These are phyloP conservation scores for Dysphania ambrosioides DNA, from an alignment of 148 eudicot genomes.

Conservation along the genomic window DNA sequence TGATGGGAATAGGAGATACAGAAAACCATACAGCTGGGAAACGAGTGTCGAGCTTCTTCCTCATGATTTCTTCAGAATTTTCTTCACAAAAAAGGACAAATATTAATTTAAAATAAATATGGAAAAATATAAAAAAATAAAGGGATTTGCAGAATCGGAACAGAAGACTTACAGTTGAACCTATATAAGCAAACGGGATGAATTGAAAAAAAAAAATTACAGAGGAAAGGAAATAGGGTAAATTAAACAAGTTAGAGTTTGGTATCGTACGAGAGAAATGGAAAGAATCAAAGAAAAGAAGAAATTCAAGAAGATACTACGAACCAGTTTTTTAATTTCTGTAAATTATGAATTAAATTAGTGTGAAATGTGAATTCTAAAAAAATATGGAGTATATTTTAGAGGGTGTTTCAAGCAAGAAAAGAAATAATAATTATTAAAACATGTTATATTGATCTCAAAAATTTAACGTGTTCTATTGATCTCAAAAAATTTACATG, in stretches of 20 bases:
- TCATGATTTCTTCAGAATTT: slow-evolving; percentile 35
- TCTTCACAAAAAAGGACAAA: slow-evolving; percentile 9
- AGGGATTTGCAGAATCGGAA: slow-evolving; percentile 7
- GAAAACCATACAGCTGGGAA: slow-evolving; percentile 53
- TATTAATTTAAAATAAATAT: neutral
- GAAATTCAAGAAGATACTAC: slow-evolving; percentile 4
- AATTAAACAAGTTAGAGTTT: slow-evolving; percentile 8
- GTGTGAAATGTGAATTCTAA: slow-evolving; percentile 17
- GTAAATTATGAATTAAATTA: neutral
- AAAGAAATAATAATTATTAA: too few relatives aligned
- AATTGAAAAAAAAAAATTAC: slow-evolving; percentile 11
- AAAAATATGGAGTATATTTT: too few relatives aligned
- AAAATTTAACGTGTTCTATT: too few relatives aligned
- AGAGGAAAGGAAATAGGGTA: neutral
- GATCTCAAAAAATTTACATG: too few relatives aligned
- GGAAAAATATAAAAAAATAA: neutral
- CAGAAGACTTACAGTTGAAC: slow-evolving; percentile 12
- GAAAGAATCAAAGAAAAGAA: neutral
- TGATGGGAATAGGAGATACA: neutral
- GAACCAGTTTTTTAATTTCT: slow-evolving; percentile 6
- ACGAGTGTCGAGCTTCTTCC: slow-evolving; percentile 63
- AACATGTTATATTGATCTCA: too few relatives aligned
- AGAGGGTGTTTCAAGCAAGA: too few relatives aligned
- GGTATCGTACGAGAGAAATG: neutral
- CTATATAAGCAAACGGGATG: slow-evolving; percentile 10